Evolutionary conservation across 805 yeast species (phyloP).

Genomic region (Candida corydali): DNA sequence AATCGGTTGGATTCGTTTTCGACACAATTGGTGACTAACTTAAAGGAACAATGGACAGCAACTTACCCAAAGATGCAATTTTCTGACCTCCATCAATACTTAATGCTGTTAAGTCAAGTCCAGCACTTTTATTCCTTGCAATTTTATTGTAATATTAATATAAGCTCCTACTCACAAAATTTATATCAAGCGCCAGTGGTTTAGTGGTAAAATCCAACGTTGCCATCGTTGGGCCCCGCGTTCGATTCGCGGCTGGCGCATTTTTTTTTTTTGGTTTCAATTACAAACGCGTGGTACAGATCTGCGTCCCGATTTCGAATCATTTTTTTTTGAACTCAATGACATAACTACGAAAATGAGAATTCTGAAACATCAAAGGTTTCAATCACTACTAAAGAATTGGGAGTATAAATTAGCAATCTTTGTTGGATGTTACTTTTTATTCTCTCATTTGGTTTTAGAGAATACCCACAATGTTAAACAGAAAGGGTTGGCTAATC

Average conservation of each 20-base stretch:
- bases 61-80: too few species aligned
- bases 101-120: too few species aligned
- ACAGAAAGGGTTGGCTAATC: constrained; percentile 13
- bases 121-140: too few species aligned
- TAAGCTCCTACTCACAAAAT: too few species aligned
- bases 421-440: constrained; percentile 17
- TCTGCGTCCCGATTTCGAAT: too few species aligned
- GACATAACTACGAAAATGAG: too few species aligned
- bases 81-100: too few species aligned
- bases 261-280: constrained; percentile 1
- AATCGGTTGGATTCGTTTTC: too few species aligned
- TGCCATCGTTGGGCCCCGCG: constrained; percentile 33
- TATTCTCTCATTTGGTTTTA: constrained; percentile 15
- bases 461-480: constrained; percentile 11
- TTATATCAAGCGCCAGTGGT: constrained; percentile 17
- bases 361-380: background rate
- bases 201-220: constrained; percentile 30
- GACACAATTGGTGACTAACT: too few species aligned
- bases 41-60: too few species aligned
- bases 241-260: constrained; percentile 32
- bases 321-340: background rate
- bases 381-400: constrained; percentile 10
- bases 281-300: background rate
- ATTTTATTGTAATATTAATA: too few species aligned
- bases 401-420: constrained; percentile 24